Evolutionary conservation across 768 basidiomycete genomes (phyloP).

Genomic region (Kwoniella dejecticola): DNA sequence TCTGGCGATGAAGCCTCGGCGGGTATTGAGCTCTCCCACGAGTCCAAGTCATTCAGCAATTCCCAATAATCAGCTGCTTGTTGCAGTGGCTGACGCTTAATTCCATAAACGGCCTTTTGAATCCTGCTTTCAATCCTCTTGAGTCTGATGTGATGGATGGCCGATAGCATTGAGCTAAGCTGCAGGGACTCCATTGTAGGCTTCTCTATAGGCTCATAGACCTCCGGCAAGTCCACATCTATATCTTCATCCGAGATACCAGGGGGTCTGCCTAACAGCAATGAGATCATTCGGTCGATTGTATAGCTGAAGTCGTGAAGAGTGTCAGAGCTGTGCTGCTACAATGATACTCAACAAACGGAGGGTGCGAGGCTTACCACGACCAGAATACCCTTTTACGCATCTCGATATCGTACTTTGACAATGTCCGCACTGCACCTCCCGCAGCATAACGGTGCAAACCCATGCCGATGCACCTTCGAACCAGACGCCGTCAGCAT

Average conservation of each 20-base stretch:
- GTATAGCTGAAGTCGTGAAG: slow-evolving; percentile 13
- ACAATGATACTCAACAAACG: too few species aligned
- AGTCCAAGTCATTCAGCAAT: slow-evolving; percentile 8
- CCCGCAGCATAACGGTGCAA: slow-evolving; percentile 18
- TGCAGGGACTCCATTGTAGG: neutral
- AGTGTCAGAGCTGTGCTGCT: neutral
- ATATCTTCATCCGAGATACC: slow-evolving; percentile 46
- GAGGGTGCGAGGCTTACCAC: slow-evolving; percentile 15
- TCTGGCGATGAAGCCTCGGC: slow-evolving; percentile 9
- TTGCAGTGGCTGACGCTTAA: slow-evolving; percentile 1
- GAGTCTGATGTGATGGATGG: slow-evolving; percentile 30
- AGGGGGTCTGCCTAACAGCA: slow-evolving; percentile 37
- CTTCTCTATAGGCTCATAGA: neutral
- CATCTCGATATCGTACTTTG: slow-evolving; percentile 25
- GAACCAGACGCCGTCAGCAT: too few species aligned
- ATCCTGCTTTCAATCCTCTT: slow-evolving; percentile 29
- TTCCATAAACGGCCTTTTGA: slow-evolving; percentile 21
- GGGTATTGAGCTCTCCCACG: slow-evolving; percentile 17
- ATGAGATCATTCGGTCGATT: slow-evolving; percentile 33
- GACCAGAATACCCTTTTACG: slow-evolving; percentile 49
- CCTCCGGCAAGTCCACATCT: slow-evolving; percentile 36
- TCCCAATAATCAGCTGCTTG: slow-evolving; percentile 15
- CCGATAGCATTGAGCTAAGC: slow-evolving; percentile 20
- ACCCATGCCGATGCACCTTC: slow-evolving; percentile 25
- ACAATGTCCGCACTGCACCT: neutral